Evolutionary conservation across 306 rosid genomes (phyloP).

Genomic region (Castanospermum australe): DNA sequence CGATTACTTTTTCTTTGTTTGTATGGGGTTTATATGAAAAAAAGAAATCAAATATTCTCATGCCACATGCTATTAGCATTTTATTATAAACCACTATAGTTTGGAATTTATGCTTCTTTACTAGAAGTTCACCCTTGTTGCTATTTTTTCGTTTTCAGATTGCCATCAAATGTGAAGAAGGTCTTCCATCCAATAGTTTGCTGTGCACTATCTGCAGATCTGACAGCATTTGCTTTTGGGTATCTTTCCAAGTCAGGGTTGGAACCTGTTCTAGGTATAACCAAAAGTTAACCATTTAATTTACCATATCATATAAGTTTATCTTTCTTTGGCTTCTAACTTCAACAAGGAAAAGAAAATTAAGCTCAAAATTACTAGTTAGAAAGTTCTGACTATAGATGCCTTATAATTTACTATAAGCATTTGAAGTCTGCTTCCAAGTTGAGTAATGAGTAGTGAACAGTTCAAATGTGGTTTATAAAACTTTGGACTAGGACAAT

Average conservation of each 20-base stretch:
- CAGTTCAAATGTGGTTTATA: neutral
- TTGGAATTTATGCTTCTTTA: neutral
- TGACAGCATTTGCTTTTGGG: constrained; percentile 77
- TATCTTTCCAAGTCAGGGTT: constrained; percentile 73
- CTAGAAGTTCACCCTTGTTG: constrained; percentile 24
- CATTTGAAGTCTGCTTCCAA: constrained; percentile 10
- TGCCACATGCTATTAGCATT: neutral
- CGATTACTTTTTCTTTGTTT: neutral
- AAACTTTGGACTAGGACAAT: constrained; percentile 3
- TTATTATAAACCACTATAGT: neutral
- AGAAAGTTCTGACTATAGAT: neutral
- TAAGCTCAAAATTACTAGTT: neutral
- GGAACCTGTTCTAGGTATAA: constrained; percentile 90
- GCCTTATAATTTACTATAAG: neutral
- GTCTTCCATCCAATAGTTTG: constrained; percentile 95
- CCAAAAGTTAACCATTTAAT: constrained; percentile 18
- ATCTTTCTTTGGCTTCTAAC: constrained; percentile 10
- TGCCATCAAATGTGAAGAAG: constrained; percentile 72
- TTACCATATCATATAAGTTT: neutral
- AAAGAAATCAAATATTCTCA: neutral
- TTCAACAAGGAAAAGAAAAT: neutral
- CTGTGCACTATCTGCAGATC: constrained; percentile 81
- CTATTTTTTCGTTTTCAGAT: constrained; percentile 44
- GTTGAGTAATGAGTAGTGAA: neutral
- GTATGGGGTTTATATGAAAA: neutral